Evolutionary conservation across 2,329 filamentous ascomycete genomes (phyloP).

Genomic region (Chaetomium globosum): DNA sequence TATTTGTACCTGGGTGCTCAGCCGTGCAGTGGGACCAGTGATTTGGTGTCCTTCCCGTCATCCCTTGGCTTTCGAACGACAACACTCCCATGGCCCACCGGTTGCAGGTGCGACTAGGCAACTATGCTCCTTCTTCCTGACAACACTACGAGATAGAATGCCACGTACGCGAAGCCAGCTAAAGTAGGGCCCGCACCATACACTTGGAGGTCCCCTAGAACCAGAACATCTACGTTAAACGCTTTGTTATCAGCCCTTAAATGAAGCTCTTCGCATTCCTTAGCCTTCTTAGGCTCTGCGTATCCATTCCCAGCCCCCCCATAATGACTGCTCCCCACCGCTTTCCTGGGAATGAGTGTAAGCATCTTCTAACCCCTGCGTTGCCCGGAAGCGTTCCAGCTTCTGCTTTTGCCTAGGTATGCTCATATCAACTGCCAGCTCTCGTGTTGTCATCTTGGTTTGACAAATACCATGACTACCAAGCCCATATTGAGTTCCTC

Average conservation of each 20-base stretch:
- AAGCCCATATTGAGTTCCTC: constrained; percentile 47
- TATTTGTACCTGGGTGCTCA: no score
- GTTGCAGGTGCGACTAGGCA: not conserved
- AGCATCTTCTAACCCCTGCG: not conserved
- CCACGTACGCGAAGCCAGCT: no score
- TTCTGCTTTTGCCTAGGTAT: not conserved
- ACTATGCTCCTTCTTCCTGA: not conserved
- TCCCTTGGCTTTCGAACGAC: not conserved
- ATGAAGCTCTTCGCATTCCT: constrained; percentile 1
- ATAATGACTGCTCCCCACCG: no score
- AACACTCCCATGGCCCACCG: no score
- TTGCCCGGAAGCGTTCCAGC: not conserved
- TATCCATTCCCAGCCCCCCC: not conserved
- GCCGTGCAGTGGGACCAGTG: no score
- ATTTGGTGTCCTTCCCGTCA: no score
- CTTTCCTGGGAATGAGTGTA: not conserved
- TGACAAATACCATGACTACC: constrained; percentile 56
- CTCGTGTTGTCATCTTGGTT: constrained; percentile 41
- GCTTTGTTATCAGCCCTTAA: not conserved
- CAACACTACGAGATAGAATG: not conserved
- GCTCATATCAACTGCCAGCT: not conserved
- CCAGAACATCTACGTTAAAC: not conserved
- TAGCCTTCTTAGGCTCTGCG: not conserved
- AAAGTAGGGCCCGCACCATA: no score
- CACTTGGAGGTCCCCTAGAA: not conserved